These are phyloP conservation scores for Curvularia eragrostidis DNA, from an alignment of 2,329 filamentous ascomycete genomes.

Conservation along the genomic window DNA sequence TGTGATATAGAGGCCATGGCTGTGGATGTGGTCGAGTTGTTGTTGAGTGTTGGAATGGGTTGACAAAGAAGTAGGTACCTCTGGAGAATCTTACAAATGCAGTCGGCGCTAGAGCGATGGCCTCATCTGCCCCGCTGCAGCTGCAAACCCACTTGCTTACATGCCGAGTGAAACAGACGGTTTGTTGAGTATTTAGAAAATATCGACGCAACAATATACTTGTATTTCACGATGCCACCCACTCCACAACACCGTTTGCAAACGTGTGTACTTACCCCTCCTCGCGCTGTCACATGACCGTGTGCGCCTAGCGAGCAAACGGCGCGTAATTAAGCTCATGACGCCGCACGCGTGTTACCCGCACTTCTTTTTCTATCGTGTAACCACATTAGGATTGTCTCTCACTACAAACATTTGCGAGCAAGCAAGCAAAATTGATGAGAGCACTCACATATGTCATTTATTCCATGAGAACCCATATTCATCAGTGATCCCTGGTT, in stretches of 20 bases:
- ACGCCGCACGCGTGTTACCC: background rate
- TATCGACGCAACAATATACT: background rate
- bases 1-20: slow-evolving; percentile 48
- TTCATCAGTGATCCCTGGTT: slow-evolving; percentile 67
- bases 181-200: background rate
- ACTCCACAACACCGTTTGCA: background rate
- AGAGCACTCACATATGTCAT: background rate
- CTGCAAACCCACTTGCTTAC: slow-evolving; percentile 2
- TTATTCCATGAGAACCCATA: slow-evolving; percentile 2
- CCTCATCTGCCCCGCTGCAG: slow-evolving; percentile 34
- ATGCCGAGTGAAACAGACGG: background rate
- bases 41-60: slow-evolving; percentile 10
- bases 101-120: slow-evolving; percentile 44
- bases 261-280: slow-evolving; percentile 11
- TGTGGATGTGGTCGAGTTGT: slow-evolving; percentile 8
- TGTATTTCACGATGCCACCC: background rate
- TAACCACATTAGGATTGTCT: background rate
- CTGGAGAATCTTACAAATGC: slow-evolving; percentile 25
- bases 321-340: background rate
- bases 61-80: slow-evolving; percentile 1
- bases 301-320: slow-evolving; percentile 1
- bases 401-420: background rate
- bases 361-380: background rate
- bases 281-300: slow-evolving; percentile 20
- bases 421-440: background rate